Evolutionary conservation across 306 rosid genomes (phyloP).

Genomic region (Fagus sylvatica): DNA sequence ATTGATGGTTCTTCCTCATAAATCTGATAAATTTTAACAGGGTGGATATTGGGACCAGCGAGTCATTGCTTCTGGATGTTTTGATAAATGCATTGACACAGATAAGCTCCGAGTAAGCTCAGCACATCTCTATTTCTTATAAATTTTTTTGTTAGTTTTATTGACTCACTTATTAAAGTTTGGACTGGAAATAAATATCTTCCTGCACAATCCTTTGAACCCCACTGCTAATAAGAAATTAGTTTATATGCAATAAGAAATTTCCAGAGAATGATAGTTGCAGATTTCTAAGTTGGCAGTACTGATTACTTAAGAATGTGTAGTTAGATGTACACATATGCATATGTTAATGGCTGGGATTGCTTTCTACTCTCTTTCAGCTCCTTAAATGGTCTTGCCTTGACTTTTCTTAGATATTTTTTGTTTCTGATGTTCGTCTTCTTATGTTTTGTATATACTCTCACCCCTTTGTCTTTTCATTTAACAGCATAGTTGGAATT

Average conservation of each 20-base stretch:
- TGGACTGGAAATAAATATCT: neutral
- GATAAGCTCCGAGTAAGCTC: conserved; percentile 87
- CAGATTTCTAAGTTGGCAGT: neutral
- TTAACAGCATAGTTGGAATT: conserved; percentile 70
- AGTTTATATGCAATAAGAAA: neutral
- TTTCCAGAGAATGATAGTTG: neutral
- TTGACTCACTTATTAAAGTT: conserved; percentile 14
- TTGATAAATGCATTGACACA: conserved; percentile 87
- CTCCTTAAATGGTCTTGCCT: conserved; percentile 5
- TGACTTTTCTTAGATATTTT: neutral
- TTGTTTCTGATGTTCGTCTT: neutral
- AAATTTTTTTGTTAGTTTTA: neutral
- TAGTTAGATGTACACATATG: neutral
- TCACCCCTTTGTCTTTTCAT: neutral
- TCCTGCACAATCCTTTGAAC: neutral
- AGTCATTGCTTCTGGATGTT: conserved; percentile 77
- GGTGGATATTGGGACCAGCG: conserved; percentile 87
- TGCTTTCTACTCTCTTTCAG: neutral
- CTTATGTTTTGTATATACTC: neutral
- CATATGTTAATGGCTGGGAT: neutral
- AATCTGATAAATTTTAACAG: conserved; percentile 37
- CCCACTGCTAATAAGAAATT: no score
- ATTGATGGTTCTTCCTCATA: neutral
- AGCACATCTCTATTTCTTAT: conserved; percentile 8
- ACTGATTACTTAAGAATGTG: neutral